Conservation (phyloP, 164 flowering plant species). For the Tinospora cordifolia region DNA sequence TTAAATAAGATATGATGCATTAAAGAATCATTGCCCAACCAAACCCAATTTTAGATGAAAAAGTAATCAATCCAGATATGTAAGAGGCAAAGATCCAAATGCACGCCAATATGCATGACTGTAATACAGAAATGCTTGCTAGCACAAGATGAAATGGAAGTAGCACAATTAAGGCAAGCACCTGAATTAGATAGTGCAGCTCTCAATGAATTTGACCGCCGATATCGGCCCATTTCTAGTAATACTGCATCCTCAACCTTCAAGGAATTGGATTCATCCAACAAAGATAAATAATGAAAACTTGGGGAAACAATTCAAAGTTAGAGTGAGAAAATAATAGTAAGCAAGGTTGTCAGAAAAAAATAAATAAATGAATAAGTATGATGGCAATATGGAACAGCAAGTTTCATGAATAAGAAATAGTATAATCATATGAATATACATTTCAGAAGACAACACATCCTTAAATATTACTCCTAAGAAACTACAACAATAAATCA, state of each 20-base stretch:
- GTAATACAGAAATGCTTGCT: not conserved
- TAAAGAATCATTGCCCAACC: not conserved
- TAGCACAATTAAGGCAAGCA: not conserved
- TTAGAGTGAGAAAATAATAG: no score
- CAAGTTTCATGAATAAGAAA: no score
- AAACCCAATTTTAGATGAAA: not conserved
- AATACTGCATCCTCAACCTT: conserved; percentile 81
- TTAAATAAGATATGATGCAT: not conserved
- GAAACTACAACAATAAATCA: no score
- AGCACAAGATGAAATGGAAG: not conserved
- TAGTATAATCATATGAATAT: no score
- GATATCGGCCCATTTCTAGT: conserved; percentile 58
- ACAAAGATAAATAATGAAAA: not conserved
- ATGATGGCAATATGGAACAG: no score
- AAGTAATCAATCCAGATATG: not conserved
- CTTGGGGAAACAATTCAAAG: not conserved
- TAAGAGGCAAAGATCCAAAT: not conserved
- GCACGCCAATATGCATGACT: not conserved
- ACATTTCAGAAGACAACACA: no score
- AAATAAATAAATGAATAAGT: no score
- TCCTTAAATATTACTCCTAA: no score
- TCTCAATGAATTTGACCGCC: conserved; percentile 37
- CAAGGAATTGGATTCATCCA: not conserved
- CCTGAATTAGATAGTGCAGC: conserved; percentile 25
- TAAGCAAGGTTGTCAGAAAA: no score